Evolutionary conservation across 2,329 filamentous ascomycete genomes (phyloP), one percentile per base, ranked within the genome.

Genomic region (Penicillium nordicum): DNA sequence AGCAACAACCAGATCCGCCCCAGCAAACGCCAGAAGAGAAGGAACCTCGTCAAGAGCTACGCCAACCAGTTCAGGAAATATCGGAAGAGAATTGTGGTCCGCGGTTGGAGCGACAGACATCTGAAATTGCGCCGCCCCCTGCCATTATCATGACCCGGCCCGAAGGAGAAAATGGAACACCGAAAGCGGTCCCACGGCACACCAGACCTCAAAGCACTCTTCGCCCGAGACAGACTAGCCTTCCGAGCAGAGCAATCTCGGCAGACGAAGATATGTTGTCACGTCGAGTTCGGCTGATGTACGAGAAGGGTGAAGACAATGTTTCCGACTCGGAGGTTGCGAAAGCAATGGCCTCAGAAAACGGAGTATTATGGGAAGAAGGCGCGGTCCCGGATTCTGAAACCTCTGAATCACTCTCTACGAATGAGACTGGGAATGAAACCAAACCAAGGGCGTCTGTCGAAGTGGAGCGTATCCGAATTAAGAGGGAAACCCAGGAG

Each of bases 211-310:
- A 72, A 30, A 71, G 74, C 34, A 70, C 74, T 40, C 69, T 72
- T 63, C 74, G 68, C 58, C 73, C 67, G 47, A 68, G 70, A 64
- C 74, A 69, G 18, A 60, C 67, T 32, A 71, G 71, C 50, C 67
- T 74, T 11, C 65, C 74, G 61, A 72, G 72, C 47, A 77, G 84
- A 55, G 78, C 81, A 21, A 77, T 87, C 30, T 87, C 85, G n/a
- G 75, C 82, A 2, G 84, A 87, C 63, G 85, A 87, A 67, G 84
- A 84, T 64, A 80, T 82, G 67, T 74, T 87, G 57, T 87, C 84
- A 32, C 80, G 82, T 59, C 83, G 83, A 60, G 84, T 88, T 36
- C 78, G 85, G 30, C 76, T 82, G 59, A 87, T 87, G 83, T 88
- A 87, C 66, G 81, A 83, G 60, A 79, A 81, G 58, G 84, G 84